Evolutionary conservation across 495 filamentous ascomycete species (phyloP), one percentile per base, ranked within the genome.

Genomic region (Parachaetomium inaequale): DNA sequence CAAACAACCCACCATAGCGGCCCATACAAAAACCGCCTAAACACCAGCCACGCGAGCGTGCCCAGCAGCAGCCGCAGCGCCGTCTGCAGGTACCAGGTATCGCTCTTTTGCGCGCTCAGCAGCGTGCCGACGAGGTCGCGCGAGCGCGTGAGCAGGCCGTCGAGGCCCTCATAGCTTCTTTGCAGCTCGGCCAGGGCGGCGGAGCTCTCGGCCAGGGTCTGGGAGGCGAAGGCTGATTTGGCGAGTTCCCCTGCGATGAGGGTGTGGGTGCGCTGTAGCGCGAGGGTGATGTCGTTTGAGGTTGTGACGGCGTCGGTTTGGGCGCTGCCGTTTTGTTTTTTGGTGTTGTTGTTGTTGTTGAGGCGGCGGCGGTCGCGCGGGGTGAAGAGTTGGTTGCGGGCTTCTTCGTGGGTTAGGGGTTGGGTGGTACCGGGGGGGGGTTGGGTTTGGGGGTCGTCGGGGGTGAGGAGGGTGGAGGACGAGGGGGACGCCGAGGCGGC

Each of bases 41-140:
- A 94, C 2, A 98, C 68, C 10, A 99, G 78, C 94, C 94, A 99
- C 12, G 74, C 75, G 34, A 96, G 85, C 7, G 89, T 96, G 3
- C 75, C 81, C 15, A 89, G 42, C 10, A 98, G 81, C 50, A 98
- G 75, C 66, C 91, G 92, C 64, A 98, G 87, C 0, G 93, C 87
- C 21, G 87, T 93, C 74, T 91, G 86, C 29, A 97, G 82, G 67
- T 99, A 99, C 94, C 94, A 99, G 4, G 91, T 94, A 73, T 98
- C 94, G 43, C 87, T 92, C 77, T 97, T 97, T 69, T 93, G 90
- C 32, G 89, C 92, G 66, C 85, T 85, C 36, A 97, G 78, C 50
- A 99, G 77, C 26, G 89, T 90, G 17, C 83, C 84, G 12, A 97
- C 83, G 17, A 99, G 82, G 60, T 84, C 87, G 59, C 86, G 82